These are phyloP conservation scores for Diophrys sp. DNA, from an alignment of 73 alveolate genomes.

Conservation along the genomic window DNA sequence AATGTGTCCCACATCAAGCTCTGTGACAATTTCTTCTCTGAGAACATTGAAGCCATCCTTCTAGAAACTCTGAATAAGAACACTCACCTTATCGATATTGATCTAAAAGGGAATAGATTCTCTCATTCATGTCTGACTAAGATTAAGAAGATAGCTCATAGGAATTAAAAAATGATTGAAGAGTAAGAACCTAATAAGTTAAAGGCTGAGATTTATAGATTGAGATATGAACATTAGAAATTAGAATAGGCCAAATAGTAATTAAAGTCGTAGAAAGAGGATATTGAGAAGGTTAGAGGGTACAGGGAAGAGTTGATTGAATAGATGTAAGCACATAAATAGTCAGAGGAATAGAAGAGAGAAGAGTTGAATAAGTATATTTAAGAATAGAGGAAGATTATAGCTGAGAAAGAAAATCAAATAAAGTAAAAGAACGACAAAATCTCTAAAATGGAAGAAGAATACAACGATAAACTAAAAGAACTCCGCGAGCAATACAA, in stretches of 20 bases:
- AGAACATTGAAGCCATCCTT: slow-evolving; percentile 87
- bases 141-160: slow-evolving; percentile 68
- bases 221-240: slow-evolving; percentile 89
- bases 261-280: slow-evolving; percentile 73
- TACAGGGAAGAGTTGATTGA: slow-evolving; percentile 72
- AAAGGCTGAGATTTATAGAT: slow-evolving; percentile 87
- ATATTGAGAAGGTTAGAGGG: slow-evolving; percentile 74
- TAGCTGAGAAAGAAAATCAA: slow-evolving; percentile 68
- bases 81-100: slow-evolving; percentile 76
- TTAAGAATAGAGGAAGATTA: slow-evolving; percentile 63
- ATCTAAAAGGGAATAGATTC: slow-evolving; percentile 87
- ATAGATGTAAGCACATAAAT: slow-evolving; percentile 72
- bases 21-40: slow-evolving; percentile 93
- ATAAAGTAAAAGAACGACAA: slow-evolving; percentile 61
- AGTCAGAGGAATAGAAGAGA: slow-evolving; percentile 76
- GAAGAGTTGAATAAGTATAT: slow-evolving; percentile 71
- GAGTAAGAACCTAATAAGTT: slow-evolving; percentile 90
- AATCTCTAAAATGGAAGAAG: slow-evolving; percentile 47
- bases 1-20: slow-evolving; percentile 82
- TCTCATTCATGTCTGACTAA: slow-evolving; percentile 90
- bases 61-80: slow-evolving; percentile 91
- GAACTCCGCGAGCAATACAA: slow-evolving; percentile 34
- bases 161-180: slow-evolving; percentile 79
- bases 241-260: slow-evolving; percentile 83
- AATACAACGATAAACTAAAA: slow-evolving; percentile 34